Conservation (phyloP, 2,329 filamentous ascomycete genomes). For the Stemphylium beticola region DNA sequence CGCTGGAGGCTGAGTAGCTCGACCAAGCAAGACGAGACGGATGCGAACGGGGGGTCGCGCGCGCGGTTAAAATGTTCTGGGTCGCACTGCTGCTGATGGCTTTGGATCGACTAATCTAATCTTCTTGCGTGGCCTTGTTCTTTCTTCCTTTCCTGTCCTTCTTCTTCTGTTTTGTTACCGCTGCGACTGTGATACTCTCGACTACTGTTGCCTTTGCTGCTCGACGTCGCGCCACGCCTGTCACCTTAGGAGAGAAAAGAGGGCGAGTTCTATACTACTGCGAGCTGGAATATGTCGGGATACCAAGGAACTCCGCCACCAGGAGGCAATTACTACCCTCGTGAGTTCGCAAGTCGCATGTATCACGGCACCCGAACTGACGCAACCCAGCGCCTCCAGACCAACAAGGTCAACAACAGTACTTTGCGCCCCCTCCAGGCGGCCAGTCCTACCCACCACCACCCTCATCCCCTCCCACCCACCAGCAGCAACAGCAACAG, state of each 20-base stretch:
- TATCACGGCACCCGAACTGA: no score
- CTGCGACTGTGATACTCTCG: not conserved
- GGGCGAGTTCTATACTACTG: no score
- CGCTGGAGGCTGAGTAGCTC: conserved; percentile 45
- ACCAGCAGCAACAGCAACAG: conserved; percentile 36
- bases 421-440: conserved; percentile 48
- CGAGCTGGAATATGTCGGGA: conserved; percentile 34
- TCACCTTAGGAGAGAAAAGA: no score
- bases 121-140: not conserved
- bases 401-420: conserved; percentile 43
- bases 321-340: conserved; percentile 46
- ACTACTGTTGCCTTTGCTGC: not conserved
- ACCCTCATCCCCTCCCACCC: conserved; percentile 39
- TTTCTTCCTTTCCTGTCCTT: not conserved
- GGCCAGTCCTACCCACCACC: conserved; percentile 46
- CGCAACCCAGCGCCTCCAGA: conserved; percentile 41
- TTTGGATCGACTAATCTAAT: conserved; percentile 16
- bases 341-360: conserved; percentile 23
- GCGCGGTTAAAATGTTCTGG: conserved; percentile 23
- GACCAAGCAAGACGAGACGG: conserved; percentile 13
- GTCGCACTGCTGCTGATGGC: conserved; percentile 25
- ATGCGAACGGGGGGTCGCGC: conserved; percentile 7
- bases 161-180: not conserved
- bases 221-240: not conserved
- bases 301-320: conserved; percentile 41